Evolutionary conservation across 1,284 basidiomycete genomes (phyloP), one percentile per base, ranked within the genome.

Genomic region (Marasmius sp.): DNA sequence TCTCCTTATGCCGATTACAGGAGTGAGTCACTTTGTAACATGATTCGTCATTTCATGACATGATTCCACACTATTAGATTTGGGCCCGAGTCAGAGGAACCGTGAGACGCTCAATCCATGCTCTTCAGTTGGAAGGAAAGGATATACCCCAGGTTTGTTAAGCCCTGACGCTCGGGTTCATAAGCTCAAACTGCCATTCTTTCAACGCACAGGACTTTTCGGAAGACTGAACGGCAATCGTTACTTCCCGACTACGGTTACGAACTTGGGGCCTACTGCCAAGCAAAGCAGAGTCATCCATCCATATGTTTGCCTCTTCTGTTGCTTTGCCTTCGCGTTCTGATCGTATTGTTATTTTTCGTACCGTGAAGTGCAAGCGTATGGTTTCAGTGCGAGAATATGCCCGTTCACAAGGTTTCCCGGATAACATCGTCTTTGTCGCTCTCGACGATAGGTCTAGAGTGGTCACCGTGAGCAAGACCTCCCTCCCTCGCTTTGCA

Each of bases 371-470:
- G 86, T 86, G 83, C 65, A 81, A 79, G 65, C 83, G 89, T 16
- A 83, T 89, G 61, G 72, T 90, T 16, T 88, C 86, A 1, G 85
- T 92, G 33, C 81, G 91, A 6, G 91, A 92, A 69, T 77, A 91
- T 14, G 91, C 90, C 9, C 78, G 90, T 50, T 86, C 88, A 0
- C 90, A 92, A 75, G 91, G 90, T 0, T 90, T 93, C 68, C 87
- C 90, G 0, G 90, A 92, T 65, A 73, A 79, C 66, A 91, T 90
- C 64, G 72, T 81, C 1, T 92, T 92, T 65, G 67, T 80, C 59
- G 77, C 88, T 0, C 64, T 78, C 2, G 73, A 79, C 6, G 69
- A 82, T 43, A 81, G 80, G 51, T 27, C 27, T 5, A 27, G 27
- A 27, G 78, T 90, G 14, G 77, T 82, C 39, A 88, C 85, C 1